Evolutionary conservation across 164 flowering plant species (phyloP), one percentile per base, ranked within the genome.

Genomic region (Berberis vulgaris): DNA sequence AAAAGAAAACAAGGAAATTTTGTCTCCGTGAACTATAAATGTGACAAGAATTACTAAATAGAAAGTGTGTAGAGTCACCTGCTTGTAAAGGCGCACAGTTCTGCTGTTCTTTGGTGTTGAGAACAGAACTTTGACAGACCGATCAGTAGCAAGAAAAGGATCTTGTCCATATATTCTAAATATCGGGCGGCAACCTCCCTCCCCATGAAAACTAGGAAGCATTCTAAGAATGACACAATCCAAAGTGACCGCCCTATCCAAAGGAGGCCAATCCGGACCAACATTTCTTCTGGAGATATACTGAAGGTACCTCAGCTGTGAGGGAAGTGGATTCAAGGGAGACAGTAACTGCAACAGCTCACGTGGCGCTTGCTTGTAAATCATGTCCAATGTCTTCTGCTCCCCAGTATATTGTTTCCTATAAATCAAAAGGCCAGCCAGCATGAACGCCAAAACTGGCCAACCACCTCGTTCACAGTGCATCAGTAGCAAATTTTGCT

Each of bases 401-500:
- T 94, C 98, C 57, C 89, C 98, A 60, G 74, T 76, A 62, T 87
- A 91, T 43, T 77, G 91, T 68, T 86, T 91, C 73, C 89, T 77
- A 69, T 87, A 94, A 59, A 91, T 77, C 76, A 91, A 70, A 49
- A 94, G 82, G n/a, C 86, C 95, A 62, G 98, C 84, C 53, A 94
- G 82, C 89, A 94, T 86, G 79, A 90, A 94, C 52, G 95, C 97
- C 76, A 94, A 75, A 70, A 86, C 91, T 3, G 91, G 87, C 98
- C 97, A 91, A 49, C 91, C 97, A 60, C 98, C 98, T 11, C 78
- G 78, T 66, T 91, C 97, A 71, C 97, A 94, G 74, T 94, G 97
- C 98, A 94, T 84, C 54, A 94, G 63, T 57, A 94, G 76, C 68
- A 86, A 69, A 72, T 91, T 91, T 10, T 86, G 84, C 43, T 73